phyloP scores from a whole-genome alignment of 768 basidiomycete species.

The Russula abietina region DNA sequence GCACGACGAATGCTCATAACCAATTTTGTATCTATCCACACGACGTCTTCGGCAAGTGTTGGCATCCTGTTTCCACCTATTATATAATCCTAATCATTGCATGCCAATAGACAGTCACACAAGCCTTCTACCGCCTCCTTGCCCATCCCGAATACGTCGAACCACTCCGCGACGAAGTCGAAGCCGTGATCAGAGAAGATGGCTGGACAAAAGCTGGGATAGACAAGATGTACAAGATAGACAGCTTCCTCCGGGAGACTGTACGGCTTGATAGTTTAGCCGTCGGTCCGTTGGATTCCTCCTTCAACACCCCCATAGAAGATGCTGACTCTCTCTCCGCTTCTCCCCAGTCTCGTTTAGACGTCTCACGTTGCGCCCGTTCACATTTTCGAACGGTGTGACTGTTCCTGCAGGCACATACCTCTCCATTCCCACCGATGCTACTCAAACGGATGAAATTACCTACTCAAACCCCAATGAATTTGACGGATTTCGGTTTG shows the following conservation, averaged over 20 bases:
- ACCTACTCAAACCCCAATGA: constrained; percentile 37
- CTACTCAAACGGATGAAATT: constrained; percentile 37
- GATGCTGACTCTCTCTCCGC: neutral
- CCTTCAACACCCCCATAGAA: neutral
- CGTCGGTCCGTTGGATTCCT: neutral
- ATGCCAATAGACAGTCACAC: neutral
- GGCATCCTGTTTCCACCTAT: too few species aligned
- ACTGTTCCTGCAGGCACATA: constrained; percentile 37
- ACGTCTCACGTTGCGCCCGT: constrained; percentile 28
- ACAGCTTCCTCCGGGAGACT: constrained; percentile 35
- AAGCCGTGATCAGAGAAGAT: constrained; percentile 14
- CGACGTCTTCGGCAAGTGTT: constrained; percentile 31
- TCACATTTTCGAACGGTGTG: constrained; percentile 34
- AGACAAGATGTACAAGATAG: constrained; percentile 30
- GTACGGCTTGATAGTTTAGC: constrained; percentile 25
- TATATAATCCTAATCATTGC: neutral
- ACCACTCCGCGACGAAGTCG: constrained; percentile 27
- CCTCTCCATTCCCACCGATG: constrained; percentile 30
- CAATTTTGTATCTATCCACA: constrained; percentile 37
- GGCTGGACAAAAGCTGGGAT: constrained; percentile 11
- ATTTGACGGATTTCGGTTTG: constrained; percentile 41
- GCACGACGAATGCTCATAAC: constrained; percentile 32
- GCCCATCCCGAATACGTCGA: constrained; percentile 26
- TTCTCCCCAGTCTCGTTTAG: constrained; percentile 19
- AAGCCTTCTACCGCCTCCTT: constrained; percentile 25